Base-by-base conservation (phyloP, 768 basidiomycete genomes). In the Pisolithus tinctorius region DNA sequence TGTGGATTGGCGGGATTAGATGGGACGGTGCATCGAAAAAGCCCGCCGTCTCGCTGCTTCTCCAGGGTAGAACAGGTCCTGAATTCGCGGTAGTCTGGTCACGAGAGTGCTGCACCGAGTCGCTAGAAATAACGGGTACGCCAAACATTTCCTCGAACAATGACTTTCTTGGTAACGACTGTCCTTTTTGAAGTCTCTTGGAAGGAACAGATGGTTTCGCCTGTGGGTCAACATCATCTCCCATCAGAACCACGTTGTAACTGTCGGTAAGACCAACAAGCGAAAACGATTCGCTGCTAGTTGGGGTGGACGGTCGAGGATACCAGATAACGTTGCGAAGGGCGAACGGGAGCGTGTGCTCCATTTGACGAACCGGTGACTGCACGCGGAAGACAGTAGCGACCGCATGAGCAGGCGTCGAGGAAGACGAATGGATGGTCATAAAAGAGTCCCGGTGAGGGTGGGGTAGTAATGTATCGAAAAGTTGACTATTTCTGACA, bases 121-220 rank as follows among this genome's bases (percentile, higher is more conserved):
- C 54, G 30, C 70, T 63, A 6, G 60, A 58, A 58, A 93, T 82
- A 2, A 86, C 86, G 41, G 88, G 80, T 52, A 79, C 73, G 37
- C 93, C 93, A 62, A 95, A 96, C 61, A 94, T 88, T 61, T 94
- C 92, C 65, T 91, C 86, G 70, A 94, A 91, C 6, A 96, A 71
- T 7, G 89, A 86, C 52, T 75, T 71, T 55, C 61, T 72, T 23
- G 65, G 63, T 57, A 73, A 57, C 56, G 60, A 50, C 61, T 62
- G 36, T 53, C 53, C 20, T 60, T 61, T 45, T 63, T 60, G 46
- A 52, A 62, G 51, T 75, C 68, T 73, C 34, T 64, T 71, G 17
- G 76, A 69, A 13, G 68, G 65, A 4, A 70, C 59, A 17, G 74
- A 75, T 38, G 77, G 75, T 11, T 74, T 74, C 45, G 73, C 68